Evolutionary conservation across 768 basidiomycete genomes (phyloP), one percentile per base, ranked within the genome.

Genomic region (Inosperma sp.): DNA sequence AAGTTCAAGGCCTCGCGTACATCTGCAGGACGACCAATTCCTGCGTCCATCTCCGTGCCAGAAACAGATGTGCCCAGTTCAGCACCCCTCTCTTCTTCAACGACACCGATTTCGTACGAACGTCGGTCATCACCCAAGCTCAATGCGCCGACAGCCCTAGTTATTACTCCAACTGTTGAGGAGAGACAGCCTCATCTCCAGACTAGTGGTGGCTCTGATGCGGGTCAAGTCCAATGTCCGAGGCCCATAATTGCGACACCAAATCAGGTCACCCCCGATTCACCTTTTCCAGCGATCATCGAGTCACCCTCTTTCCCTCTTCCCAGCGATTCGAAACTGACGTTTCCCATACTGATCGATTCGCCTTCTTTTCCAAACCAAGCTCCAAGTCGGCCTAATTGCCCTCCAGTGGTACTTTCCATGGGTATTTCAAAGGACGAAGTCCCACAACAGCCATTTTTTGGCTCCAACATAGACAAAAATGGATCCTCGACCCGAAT

Each of bases 1-100:
- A 77, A 70, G 60, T 81, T 83, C 66, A 78, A 76, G 62, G 62
- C 68, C n/a, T 65, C 71, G 34, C 68, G 71, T 53, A 51, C 66
- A 12, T 61, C 64, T 23, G 64, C 62, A 22, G 69, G 68, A 21
- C 62, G 65, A 30, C 62, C 62, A 26, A 42, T 45, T 7, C 51
- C 55, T 30, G 22, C 48, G 19, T 26, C 56, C 34, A 51, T 55
- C 36, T 41, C 27, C 25, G 26, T 41, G 48, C 37, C 42, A 14
- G 17, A 41, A 23, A 19, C 36, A 9, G 34, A 43, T 26, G 48
- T 52, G 14, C 56, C 62, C n/a, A 19, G 22, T 5, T 50, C 37
- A 31, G n/a, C n/a, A n/a, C n/a, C n/a, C n/a, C n/a, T n/a, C n/a
- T 62, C 64, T 33, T 49, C 56, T 23, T 53, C 59, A 17, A 51